A percentile compares a stretch with the other conserved stretches of the same genome.
Conservation (phyloP, 83 land plant species). For the Picea abies region DNA sequence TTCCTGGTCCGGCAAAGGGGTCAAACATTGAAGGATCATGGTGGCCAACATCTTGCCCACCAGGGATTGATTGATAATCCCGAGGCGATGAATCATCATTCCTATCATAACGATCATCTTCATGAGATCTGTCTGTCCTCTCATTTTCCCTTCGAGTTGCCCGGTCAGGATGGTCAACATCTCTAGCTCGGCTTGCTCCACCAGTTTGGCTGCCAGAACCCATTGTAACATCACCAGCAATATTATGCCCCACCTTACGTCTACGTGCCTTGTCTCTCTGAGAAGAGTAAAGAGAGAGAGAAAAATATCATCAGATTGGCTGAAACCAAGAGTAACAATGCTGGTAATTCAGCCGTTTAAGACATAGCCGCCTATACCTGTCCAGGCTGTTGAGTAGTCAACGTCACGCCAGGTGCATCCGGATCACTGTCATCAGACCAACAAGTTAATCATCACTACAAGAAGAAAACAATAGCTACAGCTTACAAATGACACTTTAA, state of each 20-base stretch:
- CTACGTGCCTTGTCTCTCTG: slow-evolving; percentile 57
- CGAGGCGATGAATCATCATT: slow-evolving; percentile 57
- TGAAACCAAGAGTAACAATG: neutral
- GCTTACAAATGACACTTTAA: neutral
- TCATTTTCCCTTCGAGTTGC: slow-evolving; percentile 54
- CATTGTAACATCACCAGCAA: neutral
- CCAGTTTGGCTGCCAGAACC: slow-evolving; percentile 22
- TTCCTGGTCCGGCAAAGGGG: slow-evolving; percentile 70
- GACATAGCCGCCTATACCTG: slow-evolving; percentile 44
- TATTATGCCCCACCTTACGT: slow-evolving; percentile 36
- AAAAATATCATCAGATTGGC: neutral
- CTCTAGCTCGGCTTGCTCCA: slow-evolving; percentile 41
- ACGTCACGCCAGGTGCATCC: slow-evolving; percentile 94
- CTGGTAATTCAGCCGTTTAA: neutral
- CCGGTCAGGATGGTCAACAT: slow-evolving; percentile 52
- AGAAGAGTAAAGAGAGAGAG: neutral
- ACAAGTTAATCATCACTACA: slow-evolving; percentile 7
- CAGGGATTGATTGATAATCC: slow-evolving; percentile 48
- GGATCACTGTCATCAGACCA: slow-evolving; percentile 72
- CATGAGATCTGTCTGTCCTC: slow-evolving; percentile 30
- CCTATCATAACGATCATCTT: slow-evolving; percentile 54
- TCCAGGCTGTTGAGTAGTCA: slow-evolving; percentile 58
- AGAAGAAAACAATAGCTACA: neutral
- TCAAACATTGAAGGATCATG: slow-evolving; percentile 80
- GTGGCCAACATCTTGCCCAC: slow-evolving; percentile 57